These are phyloP conservation scores for Apiospora aurea DNA, from an alignment of 2,329 filamentous ascomycete species.

Conservation along the genomic window DNA sequence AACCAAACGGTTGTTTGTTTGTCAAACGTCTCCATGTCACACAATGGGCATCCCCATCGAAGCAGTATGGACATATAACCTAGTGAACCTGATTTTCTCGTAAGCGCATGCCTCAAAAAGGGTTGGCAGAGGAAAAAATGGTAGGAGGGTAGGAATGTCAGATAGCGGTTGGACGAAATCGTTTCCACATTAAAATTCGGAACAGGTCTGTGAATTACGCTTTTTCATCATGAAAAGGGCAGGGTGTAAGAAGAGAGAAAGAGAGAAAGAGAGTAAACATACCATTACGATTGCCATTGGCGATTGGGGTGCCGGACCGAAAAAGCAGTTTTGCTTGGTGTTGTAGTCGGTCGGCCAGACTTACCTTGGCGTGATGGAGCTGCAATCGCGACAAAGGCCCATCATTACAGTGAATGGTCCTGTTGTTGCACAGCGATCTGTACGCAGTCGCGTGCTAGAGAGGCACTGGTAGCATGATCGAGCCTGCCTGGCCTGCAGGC, in stretches of 20 bases:
- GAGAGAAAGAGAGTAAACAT: conserved; percentile 27
- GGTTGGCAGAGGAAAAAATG: conserved; percentile 12
- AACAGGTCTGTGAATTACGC: conserved; percentile 84
- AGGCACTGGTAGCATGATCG: background rate
- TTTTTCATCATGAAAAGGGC: conserved; percentile 71
- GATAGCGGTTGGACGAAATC: conserved; percentile 84
- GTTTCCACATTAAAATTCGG: conserved; percentile 75
- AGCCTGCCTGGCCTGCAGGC: background rate
- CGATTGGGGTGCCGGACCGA: background rate
- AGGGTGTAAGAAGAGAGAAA: conserved; percentile 26
- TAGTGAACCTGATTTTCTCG: conserved; percentile 4
- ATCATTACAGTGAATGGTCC: background rate
- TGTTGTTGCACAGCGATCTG: background rate
- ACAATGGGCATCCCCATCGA: background rate
- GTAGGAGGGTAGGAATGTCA: conserved; percentile 52
- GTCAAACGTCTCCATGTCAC: no score
- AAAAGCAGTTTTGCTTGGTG: background rate
- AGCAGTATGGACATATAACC: background rate
- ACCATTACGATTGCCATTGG: conserved; percentile 7
- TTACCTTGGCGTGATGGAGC: background rate
- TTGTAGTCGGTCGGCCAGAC: conserved; percentile 26
- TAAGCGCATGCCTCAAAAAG: conserved; percentile 23
- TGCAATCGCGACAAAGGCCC: background rate
- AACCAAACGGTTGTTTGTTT: background rate
- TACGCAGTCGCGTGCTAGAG: background rate